Percentiles rank a stretch among this genome's conserved stretches.
Evolutionary conservation across 495 filamentous ascomycete genomes (phyloP).

Genomic region (Hyaloscypha hepaticicola): DNA sequence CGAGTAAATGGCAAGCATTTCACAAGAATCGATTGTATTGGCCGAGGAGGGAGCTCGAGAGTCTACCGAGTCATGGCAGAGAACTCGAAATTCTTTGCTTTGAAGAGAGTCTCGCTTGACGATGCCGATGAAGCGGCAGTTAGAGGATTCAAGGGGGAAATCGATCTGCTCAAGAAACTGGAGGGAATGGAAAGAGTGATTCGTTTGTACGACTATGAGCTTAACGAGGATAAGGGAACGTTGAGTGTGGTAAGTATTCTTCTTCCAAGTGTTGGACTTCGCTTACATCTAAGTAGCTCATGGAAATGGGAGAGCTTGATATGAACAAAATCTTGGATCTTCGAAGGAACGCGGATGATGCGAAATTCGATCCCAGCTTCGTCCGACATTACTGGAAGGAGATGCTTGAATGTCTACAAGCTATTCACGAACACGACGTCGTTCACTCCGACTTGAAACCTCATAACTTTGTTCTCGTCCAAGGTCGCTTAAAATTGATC

Average conservation of each 20-base stretch:
- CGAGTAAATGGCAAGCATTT: constrained; percentile 90
- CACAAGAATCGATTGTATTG: constrained; percentile 83
- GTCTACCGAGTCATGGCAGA: constrained; percentile 98
- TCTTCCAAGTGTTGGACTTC: neutral
- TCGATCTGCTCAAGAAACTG: constrained; percentile 83
- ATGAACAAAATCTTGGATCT: constrained; percentile 81
- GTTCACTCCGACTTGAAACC: constrained; percentile 97
- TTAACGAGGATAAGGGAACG: constrained; percentile 83
- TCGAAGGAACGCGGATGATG: constrained; percentile 68
- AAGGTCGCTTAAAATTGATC: constrained; percentile 81
- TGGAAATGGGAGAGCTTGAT: constrained; percentile 98
- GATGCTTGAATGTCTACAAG: constrained; percentile 93
- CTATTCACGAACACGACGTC: constrained; percentile 85
- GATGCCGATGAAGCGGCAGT: constrained; percentile 83
- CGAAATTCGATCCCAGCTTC: constrained; percentile 80
- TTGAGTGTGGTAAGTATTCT: constrained; percentile 68
- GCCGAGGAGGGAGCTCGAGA: constrained; percentile 85
- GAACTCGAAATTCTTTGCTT: constrained; percentile 88
- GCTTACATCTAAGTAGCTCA: constrained; percentile 53
- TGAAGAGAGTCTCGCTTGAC: constrained; percentile 90
- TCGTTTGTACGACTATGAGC: constrained; percentile 84
- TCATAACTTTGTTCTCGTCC: constrained; percentile 87
- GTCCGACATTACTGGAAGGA: constrained; percentile 98
- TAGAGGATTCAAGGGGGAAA: constrained; percentile 92
- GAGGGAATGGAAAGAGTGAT: constrained; percentile 85